Conservation (phyloP, 169 alveolate species). For the Eimeria maxima region DNA sequence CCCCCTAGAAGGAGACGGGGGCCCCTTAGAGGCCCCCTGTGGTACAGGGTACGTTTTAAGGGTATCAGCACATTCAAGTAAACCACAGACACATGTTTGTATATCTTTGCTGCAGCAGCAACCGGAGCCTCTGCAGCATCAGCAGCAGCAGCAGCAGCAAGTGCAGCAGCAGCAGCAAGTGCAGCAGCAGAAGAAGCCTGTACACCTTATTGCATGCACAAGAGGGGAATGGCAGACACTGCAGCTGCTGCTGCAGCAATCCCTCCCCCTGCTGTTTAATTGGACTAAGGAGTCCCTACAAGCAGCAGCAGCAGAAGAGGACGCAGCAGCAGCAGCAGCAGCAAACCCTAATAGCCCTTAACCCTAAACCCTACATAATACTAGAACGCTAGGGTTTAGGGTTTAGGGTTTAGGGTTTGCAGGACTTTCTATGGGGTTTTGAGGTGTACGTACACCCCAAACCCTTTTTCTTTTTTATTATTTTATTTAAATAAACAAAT, state of each 20-base stretch:
- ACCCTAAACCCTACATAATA: neutral
- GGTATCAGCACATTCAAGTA: neutral
- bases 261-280: conserved; percentile 12
- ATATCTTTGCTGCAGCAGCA: conserved; percentile 26
- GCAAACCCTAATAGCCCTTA: too few species aligned
- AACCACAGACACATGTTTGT: conserved; percentile 7
- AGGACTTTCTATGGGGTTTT: neutral
- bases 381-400: neutral
- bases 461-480: neutral
- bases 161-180: conserved; percentile 30
- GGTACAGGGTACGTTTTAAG: conserved; percentile 3
- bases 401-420: conserved; percentile 6
- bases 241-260: conserved; percentile 43
- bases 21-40: neutral
- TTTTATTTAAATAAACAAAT: too few species aligned
- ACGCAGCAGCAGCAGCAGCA: neutral
- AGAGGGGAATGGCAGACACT: conserved; percentile 23
- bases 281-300: neutral
- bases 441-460: conserved; percentile 40
- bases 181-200: conserved; percentile 15
- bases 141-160: neutral
- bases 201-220: neutral
- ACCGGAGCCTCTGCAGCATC: neutral
- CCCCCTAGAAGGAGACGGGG: too few species aligned
- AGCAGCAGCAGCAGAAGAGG: conserved; percentile 11